A percentile compares a stretch with the other conserved stretches of the same genome.
Conservation (phyloP, 208 protist genomes). For the Trypanosoma caninum region DNA sequence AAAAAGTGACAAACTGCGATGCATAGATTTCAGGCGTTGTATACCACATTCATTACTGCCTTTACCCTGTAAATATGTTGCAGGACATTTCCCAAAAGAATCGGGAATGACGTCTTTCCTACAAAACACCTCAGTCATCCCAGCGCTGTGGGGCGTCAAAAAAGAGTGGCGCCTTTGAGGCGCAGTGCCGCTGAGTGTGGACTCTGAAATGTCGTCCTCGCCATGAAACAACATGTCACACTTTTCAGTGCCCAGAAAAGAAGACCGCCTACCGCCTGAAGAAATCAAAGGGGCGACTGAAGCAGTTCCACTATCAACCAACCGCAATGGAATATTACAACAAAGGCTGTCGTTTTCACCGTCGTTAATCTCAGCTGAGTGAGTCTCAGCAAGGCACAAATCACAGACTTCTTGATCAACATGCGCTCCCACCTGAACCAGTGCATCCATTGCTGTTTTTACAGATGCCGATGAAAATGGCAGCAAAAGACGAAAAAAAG, state of each 20-base stretch:
- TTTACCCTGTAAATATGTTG: too few species aligned
- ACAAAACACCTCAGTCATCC: neutral
- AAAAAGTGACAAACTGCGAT: neutral
- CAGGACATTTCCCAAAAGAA: too few species aligned
- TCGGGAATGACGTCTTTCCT: too few species aligned
- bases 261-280: neutral
- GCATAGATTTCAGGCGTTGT: too few species aligned
- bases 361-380: neutral
- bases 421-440: neutral
- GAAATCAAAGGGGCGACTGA: too few species aligned
- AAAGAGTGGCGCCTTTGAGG: too few species aligned
- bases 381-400: conserved; percentile 1
- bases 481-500: neutral
- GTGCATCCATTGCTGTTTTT: neutral
- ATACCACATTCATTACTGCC: too few species aligned
- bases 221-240: neutral
- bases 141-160: too few species aligned
- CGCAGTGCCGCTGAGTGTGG: neutral
- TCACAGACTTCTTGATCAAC: conserved; percentile 6
- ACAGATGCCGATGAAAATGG: neutral
- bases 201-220: neutral
- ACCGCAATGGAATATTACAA: neutral
- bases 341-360: neutral
- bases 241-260: neutral
- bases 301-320: neutral